Base-by-base conservation (phyloP, 1,284 basidiomycete species). In the Trametes versicolor region DNA sequence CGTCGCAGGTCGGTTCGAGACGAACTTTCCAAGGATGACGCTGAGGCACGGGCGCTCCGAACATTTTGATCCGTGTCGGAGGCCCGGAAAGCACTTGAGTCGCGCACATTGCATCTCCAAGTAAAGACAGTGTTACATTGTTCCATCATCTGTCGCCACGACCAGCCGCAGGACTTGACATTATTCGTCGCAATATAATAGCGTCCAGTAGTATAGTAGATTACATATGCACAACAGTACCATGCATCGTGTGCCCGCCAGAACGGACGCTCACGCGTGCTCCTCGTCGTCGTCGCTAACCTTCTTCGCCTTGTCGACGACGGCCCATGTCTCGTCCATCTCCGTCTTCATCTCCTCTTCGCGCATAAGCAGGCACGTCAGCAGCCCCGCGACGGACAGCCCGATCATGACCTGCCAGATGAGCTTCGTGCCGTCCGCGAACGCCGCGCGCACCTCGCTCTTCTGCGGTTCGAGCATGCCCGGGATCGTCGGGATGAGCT, bases 381-480 rank as follows among this genome's bases (percentile, higher is more conserved):
- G 37, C 0, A 81, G 50, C 0, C 80, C 82, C 0, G 78, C 49
- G 0, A 68, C 79, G 10, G 72, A 63, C 17, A 82, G 69, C 1
- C 78, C 81, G 32, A 77, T 69, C 68, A 81, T 73, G 19, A 74
- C 72, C 36, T 74, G 67, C 81, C 80, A 83, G 4, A 81, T 65
- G 1, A 74, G 66, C 10, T 62, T 34, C 36, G 81, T 62, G 36
- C 75, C 74, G 2, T 73, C 72, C 13, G 77, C 77, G 67, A 81
- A 82, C 10, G 79, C 79, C 15, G 45, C 63, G 13, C 73, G 74
- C 27, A 81, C 79, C 29, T 75, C 52, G 7, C 59, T 53, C 15
- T 65, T 70, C n/a, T 81, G 71, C 2, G 75, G 78, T 58, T 79
- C 76, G 0, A 69, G 64, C 7, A 83, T 73, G 0, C 25, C n/a